Base-by-base conservation (phyloP, 2,329 filamentous ascomycete species). In the Sodiomyces alkalinus region DNA sequence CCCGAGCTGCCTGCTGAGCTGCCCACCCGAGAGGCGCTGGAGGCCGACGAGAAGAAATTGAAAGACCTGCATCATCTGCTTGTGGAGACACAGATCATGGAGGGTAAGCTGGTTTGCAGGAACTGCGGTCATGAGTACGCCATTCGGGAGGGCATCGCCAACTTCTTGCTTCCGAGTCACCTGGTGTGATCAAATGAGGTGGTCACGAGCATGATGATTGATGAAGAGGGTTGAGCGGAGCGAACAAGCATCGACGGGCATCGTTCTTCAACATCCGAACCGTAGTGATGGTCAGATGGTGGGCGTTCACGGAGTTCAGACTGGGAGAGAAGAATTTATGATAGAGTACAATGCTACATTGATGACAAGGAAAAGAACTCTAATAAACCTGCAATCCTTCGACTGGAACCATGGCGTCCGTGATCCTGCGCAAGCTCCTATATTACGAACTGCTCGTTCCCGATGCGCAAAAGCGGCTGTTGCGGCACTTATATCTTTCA, bases 111-210 rank as follows among this genome's bases (percentile, higher is more conserved):
- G 39, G 80, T 86, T 5, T 98, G 90, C 51, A 85, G 72, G 26
- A 80, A 80, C 53, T 98, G 90, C 49, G 82, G 80, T 26, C 87
- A 96, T 49, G 82, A 92, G 60, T 98, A 96, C 54, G 74, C 74
- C 33, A 77, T 98, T 37, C 86, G 90, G 49, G 87, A 98, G 56
- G 90, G 90, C 5, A 93, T 96, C 51, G 83, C 85, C 34, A 96
- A 96, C 54, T 98, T 98, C 46, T 57, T 98, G 48, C 57, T 98
- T 41, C 90, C 90, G 9, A 90, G 80, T 44, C 90, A 98, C 60
- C 57, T 98, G 53, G 90, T 86, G 26, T 73, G 49, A 55, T 16
- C 9, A 20, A 19, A 17, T 19, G 7, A n/a, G 11, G 19, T 12
- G 13, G 10, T 17, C 15, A 19, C 11, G 15, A 9, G 16, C 15